These are phyloP conservation scores for Alternaria panax DNA, from an alignment of 2,329 filamentous ascomycete genomes.

Conservation along the genomic window DNA sequence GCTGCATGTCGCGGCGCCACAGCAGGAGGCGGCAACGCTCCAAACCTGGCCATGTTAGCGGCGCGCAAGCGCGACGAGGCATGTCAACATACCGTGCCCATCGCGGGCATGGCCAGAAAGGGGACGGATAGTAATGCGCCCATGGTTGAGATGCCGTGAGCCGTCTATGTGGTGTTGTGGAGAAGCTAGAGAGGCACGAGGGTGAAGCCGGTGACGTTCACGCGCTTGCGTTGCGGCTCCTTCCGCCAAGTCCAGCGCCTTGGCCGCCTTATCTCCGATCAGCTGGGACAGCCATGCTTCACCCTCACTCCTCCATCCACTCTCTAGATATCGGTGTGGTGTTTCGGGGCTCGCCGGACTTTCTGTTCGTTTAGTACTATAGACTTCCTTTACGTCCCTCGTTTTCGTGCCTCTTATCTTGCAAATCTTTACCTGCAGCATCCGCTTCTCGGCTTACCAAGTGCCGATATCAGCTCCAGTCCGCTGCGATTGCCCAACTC, in stretches of 20 bases:
- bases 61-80: constrained; percentile 12
- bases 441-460: constrained; percentile 6
- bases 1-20: constrained; percentile 94
- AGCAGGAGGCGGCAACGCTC: constrained; percentile 87
- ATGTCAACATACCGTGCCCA: constrained; percentile 74
- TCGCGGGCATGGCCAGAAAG: constrained; percentile 84
- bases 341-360: constrained; percentile 4
- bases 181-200: constrained; percentile 20
- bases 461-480: constrained; percentile 17
- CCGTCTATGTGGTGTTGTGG: constrained; percentile 16
- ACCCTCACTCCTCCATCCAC: constrained; percentile 3
- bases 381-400: not conserved
- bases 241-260: constrained; percentile 16
- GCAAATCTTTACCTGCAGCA: constrained; percentile 1
- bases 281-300: constrained; percentile 12
- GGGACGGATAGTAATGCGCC: constrained; percentile 90
- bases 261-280: constrained; percentile 33
- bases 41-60: constrained; percentile 64
- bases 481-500: constrained; percentile 8
- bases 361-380: not conserved
- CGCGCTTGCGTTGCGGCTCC: constrained; percentile 21
- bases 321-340: not conserved
- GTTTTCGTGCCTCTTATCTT: constrained; percentile 1
- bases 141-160: constrained; percentile 63
- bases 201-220: constrained; percentile 26